Evolutionary conservation across 2,329 filamentous ascomycete genomes (phyloP), one percentile per base, ranked within the genome.

Genomic region (Diaporthe sp.): DNA sequence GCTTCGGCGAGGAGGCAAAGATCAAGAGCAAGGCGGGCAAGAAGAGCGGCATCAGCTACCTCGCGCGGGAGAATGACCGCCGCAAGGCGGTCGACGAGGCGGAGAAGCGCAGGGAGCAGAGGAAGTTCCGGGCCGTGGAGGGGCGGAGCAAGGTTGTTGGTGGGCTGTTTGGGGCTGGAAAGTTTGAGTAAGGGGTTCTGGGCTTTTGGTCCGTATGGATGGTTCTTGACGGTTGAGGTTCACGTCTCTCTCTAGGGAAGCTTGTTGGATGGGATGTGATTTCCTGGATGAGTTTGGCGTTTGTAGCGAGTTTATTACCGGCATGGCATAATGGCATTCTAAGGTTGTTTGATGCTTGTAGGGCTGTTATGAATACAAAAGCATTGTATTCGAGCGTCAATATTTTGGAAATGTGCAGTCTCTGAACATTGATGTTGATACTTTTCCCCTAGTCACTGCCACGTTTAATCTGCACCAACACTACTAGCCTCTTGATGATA

Each of bases 11-110:
- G n/a, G 85, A 87, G 9, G 85, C 83, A 73, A 91, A 89, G 83
- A 86, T 92, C 72, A 90, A 89, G 81, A 91, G 90, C 83, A 89
- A 85, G 12, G 90, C 89, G 2, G 86, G 88, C 71, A 92, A 90
- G 85, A 85, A 85, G 78, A 91, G 89, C 37, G 91, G 91, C 27
- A 84, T 93, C 74, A 89, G 90, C 78, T 90, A 87, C 75, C 90
- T 92, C 77, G 89, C 89, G 12, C 84, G 90, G 37, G 90, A 91
- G 82, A 90, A 84, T 70, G 91, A 92, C 81, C 84, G 89, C 70
- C 83, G 85, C 68, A 88, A 88, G 19, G 86, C 86, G 75, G 80
- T 92, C 66, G 85, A 87, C 42, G 88, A 92, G 82, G 87, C 82
- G 63, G 90, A 92, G 83, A 86, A 86, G 79, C 85, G 88, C 79